Percentiles rank a stretch among this genome's conserved stretches.
Conservation (phyloP, 345 rosid species). For the Rubroshorea leprosula region DNA sequence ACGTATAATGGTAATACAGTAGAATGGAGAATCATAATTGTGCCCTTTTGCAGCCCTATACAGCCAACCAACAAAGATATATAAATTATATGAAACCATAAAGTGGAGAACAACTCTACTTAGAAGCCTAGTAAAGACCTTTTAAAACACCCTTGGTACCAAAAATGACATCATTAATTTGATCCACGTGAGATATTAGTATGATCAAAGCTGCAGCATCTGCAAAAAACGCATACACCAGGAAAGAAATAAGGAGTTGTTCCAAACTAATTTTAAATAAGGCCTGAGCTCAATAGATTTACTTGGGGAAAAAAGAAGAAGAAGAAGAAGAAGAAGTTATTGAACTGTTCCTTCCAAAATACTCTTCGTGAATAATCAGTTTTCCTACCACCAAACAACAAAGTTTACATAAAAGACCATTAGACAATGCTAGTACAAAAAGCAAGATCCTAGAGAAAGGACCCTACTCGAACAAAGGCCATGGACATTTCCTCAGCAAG, state of each 20-base stretch:
- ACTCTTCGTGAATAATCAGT: no score
- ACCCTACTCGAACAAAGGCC: background rate
- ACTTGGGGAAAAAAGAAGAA: no score
- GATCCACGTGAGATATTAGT: slow-evolving; percentile 55
- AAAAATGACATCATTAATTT: slow-evolving; percentile 46
- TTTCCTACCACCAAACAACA: no score
- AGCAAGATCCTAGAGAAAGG: slow-evolving; percentile 9
- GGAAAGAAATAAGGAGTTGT: slow-evolving; percentile 6
- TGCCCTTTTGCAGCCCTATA: slow-evolving; percentile 53
- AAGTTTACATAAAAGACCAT: background rate
- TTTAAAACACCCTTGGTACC: slow-evolving; percentile 51
- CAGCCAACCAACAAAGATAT: slow-evolving; percentile 11
- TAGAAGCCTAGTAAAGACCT: slow-evolving; percentile 40
- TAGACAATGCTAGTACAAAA: background rate
- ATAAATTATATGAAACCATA: slow-evolving; percentile 13
- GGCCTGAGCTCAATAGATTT: slow-evolving; percentile 3
- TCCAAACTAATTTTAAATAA: slow-evolving; percentile 1
- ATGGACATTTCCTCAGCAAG: no score
- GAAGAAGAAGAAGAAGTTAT: no score
- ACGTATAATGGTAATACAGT: slow-evolving; percentile 40
- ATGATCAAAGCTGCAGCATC: slow-evolving; percentile 66
- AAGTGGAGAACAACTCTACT: background rate
- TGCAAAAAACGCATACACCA: slow-evolving; percentile 24
- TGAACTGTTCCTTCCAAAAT: slow-evolving; percentile 3
- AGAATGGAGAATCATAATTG: slow-evolving; percentile 53